These are phyloP conservation scores for Staphylotrichum longicolle DNA, from an alignment of 495 filamentous ascomycete genomes.

Conservation along the genomic window DNA sequence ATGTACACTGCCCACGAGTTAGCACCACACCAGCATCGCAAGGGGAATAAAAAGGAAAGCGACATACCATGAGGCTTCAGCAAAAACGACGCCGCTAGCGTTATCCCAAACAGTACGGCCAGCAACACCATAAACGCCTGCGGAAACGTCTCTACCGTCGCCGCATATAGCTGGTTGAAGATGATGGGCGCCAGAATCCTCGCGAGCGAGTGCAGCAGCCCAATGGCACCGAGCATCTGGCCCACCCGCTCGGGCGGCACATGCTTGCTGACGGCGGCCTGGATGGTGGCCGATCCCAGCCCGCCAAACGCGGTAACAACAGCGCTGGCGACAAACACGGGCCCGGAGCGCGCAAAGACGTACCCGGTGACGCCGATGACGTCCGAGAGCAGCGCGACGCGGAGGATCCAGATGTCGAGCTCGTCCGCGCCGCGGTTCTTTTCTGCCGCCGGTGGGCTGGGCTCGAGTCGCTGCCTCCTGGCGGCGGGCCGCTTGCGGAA, in stretches of 20 bases:
- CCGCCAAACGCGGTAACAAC: conserved; percentile 73
- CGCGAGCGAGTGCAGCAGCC: conserved; percentile 78
- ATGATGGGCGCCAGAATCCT: conserved; percentile 74
- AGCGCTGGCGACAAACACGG: conserved; percentile 63
- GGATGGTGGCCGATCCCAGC: conserved; percentile 77
- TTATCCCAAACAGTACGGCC: conserved; percentile 61
- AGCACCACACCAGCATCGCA: not conserved
- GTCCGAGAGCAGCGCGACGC: conserved; percentile 74
- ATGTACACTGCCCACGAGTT: conserved; percentile 28
- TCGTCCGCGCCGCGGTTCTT: conserved; percentile 67
- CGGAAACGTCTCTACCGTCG: conserved; percentile 71
- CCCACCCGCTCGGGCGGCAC: conserved; percentile 78
- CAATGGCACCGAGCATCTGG: conserved; percentile 80
- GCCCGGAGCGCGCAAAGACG: conserved; percentile 55
- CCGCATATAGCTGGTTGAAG: conserved; percentile 81
- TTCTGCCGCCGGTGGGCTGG: conserved; percentile 37
- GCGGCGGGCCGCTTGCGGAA: conserved; percentile 53
- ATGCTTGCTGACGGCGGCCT: conserved; percentile 84
- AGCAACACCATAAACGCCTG: conserved; percentile 82
- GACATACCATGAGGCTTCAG: conserved; percentile 70
- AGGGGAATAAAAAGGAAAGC: not conserved
- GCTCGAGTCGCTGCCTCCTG: conserved; percentile 33
- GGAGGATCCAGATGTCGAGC: conserved; percentile 75
- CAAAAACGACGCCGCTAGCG: conserved; percentile 64
- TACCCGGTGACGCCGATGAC: conserved; percentile 73